Evolutionary conservation across 139 green algal genomes (phyloP).

Genomic region (Haematococcus sp.): DNA sequence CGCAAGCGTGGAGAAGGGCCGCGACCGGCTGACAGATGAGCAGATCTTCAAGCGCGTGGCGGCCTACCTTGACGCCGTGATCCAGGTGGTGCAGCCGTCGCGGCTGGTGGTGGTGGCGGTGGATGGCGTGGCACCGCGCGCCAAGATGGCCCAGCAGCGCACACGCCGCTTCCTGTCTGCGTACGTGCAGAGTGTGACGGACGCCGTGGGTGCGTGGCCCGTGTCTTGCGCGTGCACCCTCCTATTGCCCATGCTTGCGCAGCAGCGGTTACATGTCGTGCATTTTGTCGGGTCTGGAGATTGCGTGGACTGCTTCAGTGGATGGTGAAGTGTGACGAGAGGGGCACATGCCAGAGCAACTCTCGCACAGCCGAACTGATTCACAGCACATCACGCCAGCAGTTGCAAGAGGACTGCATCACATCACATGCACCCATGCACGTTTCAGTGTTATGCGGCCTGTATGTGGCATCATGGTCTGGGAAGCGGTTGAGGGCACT

Average conservation of each 20-base stretch:
- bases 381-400: too few relatives aligned
- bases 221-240: too few relatives aligned
- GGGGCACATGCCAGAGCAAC: background rate
- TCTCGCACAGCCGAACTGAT: too few relatives aligned
- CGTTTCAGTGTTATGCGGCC: too few relatives aligned
- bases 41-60: conserved; percentile 62
- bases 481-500: too few relatives aligned
- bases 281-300: too few relatives aligned
- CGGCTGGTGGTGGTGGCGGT: conserved; percentile 52
- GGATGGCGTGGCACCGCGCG: conserved; percentile 79
- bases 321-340: background rate
- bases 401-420: too few relatives aligned
- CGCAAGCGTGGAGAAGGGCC: conserved; percentile 42
- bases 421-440: too few relatives aligned
- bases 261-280: too few relatives aligned
- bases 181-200: conserved; percentile 56
- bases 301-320: too few relatives aligned
- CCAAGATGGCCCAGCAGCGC: conserved; percentile 94
- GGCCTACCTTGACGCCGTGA: conserved; percentile 76
- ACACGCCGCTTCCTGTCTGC: conserved; percentile 81
- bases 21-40: conserved; percentile 33
- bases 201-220: conserved; percentile 53
- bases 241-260: too few relatives aligned
- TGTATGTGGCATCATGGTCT: too few relatives aligned
- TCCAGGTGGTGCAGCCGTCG: conserved; percentile 41